Evolutionary conservation across 179 eudicot species (phyloP).

Genomic region (Pouteria campechiana): DNA sequence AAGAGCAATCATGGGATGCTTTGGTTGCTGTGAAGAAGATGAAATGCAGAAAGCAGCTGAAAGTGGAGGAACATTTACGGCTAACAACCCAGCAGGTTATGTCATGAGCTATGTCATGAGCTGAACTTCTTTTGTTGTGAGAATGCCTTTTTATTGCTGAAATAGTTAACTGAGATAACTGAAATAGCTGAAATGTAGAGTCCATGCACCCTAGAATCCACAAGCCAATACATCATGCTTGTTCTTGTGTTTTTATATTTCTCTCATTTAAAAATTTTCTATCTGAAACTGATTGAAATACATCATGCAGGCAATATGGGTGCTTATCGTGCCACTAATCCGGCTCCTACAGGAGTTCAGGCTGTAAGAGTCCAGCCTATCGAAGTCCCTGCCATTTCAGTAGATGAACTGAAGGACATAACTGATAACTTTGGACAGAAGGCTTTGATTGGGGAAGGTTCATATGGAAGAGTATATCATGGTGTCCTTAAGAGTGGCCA

Average conservation of each 20-base stretch:
- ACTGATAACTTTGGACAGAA: slow-evolving; percentile 83
- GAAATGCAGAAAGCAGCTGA: slow-evolving; percentile 56
- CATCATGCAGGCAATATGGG: slow-evolving; percentile 36
- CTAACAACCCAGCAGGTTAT: slow-evolving; percentile 50
- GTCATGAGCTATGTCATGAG: neutral
- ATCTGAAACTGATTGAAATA: slow-evolving; percentile 8
- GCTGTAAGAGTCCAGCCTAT: slow-evolving; percentile 56
- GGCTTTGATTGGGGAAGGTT: slow-evolving; percentile 92
- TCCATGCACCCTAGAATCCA: no score
- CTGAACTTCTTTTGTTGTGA: neutral
- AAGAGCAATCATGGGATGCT: slow-evolving; percentile 53
- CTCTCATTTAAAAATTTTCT: neutral
- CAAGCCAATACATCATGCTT: neutral
- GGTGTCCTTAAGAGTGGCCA: slow-evolving; percentile 68
- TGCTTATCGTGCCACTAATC: slow-evolving; percentile 42
- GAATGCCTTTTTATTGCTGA: neutral
- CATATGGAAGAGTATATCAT: slow-evolving; percentile 88
- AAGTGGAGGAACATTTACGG: slow-evolving; percentile 52
- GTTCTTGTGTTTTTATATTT: neutral
- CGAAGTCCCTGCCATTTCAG: slow-evolving; percentile 56
- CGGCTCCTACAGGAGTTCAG: slow-evolving; percentile 46
- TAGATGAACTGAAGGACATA: slow-evolving; percentile 43
- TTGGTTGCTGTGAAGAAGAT: slow-evolving; percentile 69
- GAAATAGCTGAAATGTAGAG: no score
- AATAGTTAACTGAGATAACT: no score